A percentile compares a stretch with the other conserved stretches of the same genome.
These are phyloP conservation scores for Taphrina betulina DNA, from an alignment of 1,139 yeast species.

Conservation along the genomic window DNA sequence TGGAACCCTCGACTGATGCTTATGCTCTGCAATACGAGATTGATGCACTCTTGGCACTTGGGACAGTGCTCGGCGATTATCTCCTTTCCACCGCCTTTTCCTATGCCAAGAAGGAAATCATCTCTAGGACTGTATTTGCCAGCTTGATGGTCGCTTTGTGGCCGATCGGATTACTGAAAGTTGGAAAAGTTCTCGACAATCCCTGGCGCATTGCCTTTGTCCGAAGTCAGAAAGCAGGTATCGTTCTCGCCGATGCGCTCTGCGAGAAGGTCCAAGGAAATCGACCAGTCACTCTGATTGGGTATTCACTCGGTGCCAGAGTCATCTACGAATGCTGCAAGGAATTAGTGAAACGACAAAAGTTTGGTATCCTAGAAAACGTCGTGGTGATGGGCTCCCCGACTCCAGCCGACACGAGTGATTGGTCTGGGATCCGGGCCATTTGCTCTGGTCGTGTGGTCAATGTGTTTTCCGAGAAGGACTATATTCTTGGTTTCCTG, in stretches of 20 bases:
- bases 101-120: constrained; percentile 33
- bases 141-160: constrained; percentile 90
- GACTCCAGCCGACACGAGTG: constrained; percentile 72
- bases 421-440: constrained; percentile 73
- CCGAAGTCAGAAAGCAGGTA: constrained; percentile 56
- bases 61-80: constrained; percentile 87
- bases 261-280: constrained; percentile 86
- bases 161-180: constrained; percentile 86
- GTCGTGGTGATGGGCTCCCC: constrained; percentile 90
- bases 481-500: constrained; percentile 93
- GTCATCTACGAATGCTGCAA: constrained; percentile 85
- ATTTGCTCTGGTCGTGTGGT: constrained; percentile 88
- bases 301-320: constrained; percentile 91
- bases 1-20: constrained; percentile 75
- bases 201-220: constrained; percentile 98
- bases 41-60: constrained; percentile 91
- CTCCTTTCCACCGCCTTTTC: constrained; percentile 62
- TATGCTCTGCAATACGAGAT: constrained; percentile 91
- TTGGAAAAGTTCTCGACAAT: constrained; percentile 85
- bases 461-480: constrained; percentile 87
- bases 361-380: constrained; percentile 83
- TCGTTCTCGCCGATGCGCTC: constrained; percentile 82
- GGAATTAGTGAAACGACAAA: constrained; percentile 77
- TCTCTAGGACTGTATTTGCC: constrained; percentile 74
- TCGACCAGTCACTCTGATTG: constrained; percentile 90